Evolutionary conservation across 2,329 filamentous ascomycete species (phyloP).

Genomic region (Botrytis porri): DNA sequence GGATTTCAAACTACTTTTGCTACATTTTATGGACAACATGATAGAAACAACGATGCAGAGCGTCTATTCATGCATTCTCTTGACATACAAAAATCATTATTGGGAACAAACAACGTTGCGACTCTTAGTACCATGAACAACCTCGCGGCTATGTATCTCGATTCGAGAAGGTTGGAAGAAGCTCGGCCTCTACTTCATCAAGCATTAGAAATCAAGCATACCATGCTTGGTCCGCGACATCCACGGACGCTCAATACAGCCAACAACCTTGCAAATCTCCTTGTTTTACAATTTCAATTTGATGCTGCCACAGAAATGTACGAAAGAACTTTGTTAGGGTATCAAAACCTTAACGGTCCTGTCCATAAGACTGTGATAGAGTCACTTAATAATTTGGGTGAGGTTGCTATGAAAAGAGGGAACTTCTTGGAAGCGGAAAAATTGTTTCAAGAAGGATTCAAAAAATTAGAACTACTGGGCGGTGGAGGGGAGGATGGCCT

Average conservation of each 20-base stretch:
- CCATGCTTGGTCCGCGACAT: conserved; percentile 25
- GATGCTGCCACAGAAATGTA: conserved; percentile 29
- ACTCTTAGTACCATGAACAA: conserved; percentile 29
- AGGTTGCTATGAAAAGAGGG: conserved; percentile 5
- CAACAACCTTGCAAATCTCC: conserved; percentile 36
- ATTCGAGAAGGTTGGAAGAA: conserved; percentile 31
- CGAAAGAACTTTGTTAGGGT: conserved; percentile 20
- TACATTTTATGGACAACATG: conserved; percentile 22
- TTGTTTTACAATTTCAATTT: conserved; percentile 26
- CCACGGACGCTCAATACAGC: conserved; percentile 20
- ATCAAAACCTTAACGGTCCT: conserved; percentile 14
- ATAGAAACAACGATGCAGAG: conserved; percentile 25
- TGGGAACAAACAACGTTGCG: conserved; percentile 18
- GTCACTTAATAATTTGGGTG: conserved; percentile 17
- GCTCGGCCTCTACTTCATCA: conserved; percentile 27
- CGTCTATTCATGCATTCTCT: conserved; percentile 23
- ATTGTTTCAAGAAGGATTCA: conserved; percentile 12
- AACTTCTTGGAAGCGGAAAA: conserved; percentile 14
- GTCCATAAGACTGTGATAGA: conserved; percentile 22
- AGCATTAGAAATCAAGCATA: conserved; percentile 15
- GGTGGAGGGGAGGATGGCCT: not conserved
- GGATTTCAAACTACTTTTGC: conserved; percentile 4
- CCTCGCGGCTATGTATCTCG: conserved; percentile 35
- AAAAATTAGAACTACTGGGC: not conserved
- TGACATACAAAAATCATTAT: not conserved